These are phyloP conservation scores for Juglanconis sp. DNA, from an alignment of 2,329 filamentous ascomycete genomes.

Conservation along the genomic window DNA sequence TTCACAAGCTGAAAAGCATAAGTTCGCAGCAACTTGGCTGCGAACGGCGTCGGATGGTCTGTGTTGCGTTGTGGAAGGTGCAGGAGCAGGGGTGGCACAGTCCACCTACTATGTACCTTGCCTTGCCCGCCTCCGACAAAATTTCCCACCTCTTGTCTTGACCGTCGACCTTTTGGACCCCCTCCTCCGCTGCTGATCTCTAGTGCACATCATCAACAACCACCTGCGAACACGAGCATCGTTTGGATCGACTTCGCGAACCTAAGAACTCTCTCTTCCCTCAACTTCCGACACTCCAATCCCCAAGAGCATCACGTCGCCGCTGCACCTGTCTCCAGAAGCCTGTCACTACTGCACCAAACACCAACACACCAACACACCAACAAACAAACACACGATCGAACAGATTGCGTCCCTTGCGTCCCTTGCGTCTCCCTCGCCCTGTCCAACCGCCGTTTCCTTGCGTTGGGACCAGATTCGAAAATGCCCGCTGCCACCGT, in stretches of 20 bases:
- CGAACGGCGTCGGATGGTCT: not conserved
- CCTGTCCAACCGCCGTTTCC: conserved; percentile 4
- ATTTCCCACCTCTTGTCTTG: conserved; percentile 37
- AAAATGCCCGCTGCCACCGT: conserved; percentile 63
- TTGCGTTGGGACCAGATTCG: conserved; percentile 11
- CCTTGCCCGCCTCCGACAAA: conserved; percentile 8
- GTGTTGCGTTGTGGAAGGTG: not conserved
- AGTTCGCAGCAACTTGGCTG: not conserved
- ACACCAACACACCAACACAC: not conserved
- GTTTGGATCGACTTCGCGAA: not conserved
- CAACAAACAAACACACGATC: not conserved
- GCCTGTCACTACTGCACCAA: not conserved
- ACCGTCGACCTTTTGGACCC: conserved; percentile 57
- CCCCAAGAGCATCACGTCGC: not conserved
- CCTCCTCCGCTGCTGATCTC: not conserved
- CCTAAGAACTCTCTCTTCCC: conserved; percentile 9
- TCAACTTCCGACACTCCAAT: not conserved
- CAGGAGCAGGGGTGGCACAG: conserved; percentile 8
- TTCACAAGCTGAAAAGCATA: no score
- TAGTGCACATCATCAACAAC: conserved; percentile 6
- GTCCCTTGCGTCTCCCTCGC: not conserved
- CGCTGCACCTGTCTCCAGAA: not conserved
- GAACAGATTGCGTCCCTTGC: not conserved
- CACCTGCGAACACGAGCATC: conserved; percentile 3
- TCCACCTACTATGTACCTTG: not conserved